Percentiles rank a stretch among this genome's conserved stretches.
These are phyloP conservation scores for Agaricus bisporus DNA, from an alignment of 768 basidiomycete species.

Conservation along the genomic window DNA sequence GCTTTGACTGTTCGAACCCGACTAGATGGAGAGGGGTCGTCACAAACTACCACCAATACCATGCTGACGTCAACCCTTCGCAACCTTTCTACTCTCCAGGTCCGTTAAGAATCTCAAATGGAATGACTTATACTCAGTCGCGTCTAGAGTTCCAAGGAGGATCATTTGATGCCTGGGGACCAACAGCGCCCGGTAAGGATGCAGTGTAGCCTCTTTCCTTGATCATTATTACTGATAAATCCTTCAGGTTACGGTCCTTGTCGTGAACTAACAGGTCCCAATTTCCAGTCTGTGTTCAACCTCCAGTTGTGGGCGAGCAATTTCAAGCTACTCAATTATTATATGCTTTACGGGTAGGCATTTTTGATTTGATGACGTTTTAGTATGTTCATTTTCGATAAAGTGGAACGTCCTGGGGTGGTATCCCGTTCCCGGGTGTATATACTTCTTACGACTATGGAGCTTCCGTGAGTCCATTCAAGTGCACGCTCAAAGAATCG, in stretches of 20 bases:
- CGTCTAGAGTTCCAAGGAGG: slow-evolving; percentile 60
- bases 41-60: slow-evolving; percentile 61
- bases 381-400: not conserved
- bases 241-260: slow-evolving; percentile 56
- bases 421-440: slow-evolving; percentile 71
- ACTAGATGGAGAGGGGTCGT: slow-evolving; percentile 57
- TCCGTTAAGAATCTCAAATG: slow-evolving; percentile 18
- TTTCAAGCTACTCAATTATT: slow-evolving; percentile 76
- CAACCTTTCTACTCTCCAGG: slow-evolving; percentile 72
- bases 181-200: slow-evolving; percentile 52
- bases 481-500: no score
- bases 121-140: not conserved
- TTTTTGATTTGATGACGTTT: not conserved
- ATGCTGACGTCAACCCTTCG: slow-evolving; percentile 38
- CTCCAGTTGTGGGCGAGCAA: slow-evolving; percentile 75
- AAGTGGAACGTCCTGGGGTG: slow-evolving; percentile 86
- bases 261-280: slow-evolving; percentile 57
- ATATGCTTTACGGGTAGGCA: slow-evolving; percentile 75
- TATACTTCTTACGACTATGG: slow-evolving; percentile 84
- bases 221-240: not conserved
- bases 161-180: slow-evolving; percentile 79
- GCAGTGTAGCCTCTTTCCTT: no score
- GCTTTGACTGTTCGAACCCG: slow-evolving; percentile 77
- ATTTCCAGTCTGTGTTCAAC: slow-evolving; percentile 79
- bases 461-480: slow-evolving; percentile 33